These are phyloP conservation scores for Rhizomucor miehei DNA, from an alignment of 371 early-diverging fungal species.

Conservation along the genomic window DNA sequence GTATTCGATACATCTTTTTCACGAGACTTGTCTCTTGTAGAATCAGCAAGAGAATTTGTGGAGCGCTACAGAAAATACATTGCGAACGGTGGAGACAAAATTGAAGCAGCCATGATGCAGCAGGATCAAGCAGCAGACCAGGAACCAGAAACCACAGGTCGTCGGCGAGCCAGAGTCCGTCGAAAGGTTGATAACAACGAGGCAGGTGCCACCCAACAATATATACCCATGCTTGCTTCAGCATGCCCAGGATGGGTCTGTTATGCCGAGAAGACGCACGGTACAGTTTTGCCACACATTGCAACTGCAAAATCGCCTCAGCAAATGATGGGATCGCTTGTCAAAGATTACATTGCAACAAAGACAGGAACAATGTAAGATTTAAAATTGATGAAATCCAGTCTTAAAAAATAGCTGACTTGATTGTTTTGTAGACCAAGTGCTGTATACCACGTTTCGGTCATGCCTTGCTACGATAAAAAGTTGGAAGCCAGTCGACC, in stretches of 20 bases:
- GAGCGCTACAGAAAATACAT: slow-evolving; percentile 56
- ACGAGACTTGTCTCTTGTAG: slow-evolving; percentile 80
- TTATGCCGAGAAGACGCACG: slow-evolving; percentile 98
- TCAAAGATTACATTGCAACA: slow-evolving; percentile 78
- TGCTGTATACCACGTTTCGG: slow-evolving; percentile 84
- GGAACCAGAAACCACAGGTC: slow-evolving; percentile 6
- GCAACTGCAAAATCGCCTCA: slow-evolving; percentile 90
- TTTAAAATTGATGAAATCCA: neutral
- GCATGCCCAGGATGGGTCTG: slow-evolving; percentile 97
- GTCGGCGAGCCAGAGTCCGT: slow-evolving; percentile 17
- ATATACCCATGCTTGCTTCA: slow-evolving; percentile 75
- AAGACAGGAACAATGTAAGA: slow-evolving; percentile 53
- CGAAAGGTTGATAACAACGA: slow-evolving; percentile 19
- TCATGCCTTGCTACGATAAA: slow-evolving; percentile 99
- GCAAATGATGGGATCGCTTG: slow-evolving; percentile 91
- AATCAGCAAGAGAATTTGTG: slow-evolving; percentile 89
- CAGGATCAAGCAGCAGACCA: slow-evolving; percentile 18
- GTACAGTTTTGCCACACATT: slow-evolving; percentile 79
- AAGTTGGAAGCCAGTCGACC: slow-evolving; percentile 94
- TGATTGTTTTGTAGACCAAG: slow-evolving; percentile 43
- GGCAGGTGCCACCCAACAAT: slow-evolving; percentile 10
- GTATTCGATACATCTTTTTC: slow-evolving; percentile 89
- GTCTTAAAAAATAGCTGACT: neutral
- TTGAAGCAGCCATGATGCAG: slow-evolving; percentile 34
- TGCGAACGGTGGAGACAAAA: slow-evolving; percentile 39